phyloP scores from a whole-genome alignment of 2,329 filamentous ascomycete species.

The Xylariaceae sp. region DNA sequence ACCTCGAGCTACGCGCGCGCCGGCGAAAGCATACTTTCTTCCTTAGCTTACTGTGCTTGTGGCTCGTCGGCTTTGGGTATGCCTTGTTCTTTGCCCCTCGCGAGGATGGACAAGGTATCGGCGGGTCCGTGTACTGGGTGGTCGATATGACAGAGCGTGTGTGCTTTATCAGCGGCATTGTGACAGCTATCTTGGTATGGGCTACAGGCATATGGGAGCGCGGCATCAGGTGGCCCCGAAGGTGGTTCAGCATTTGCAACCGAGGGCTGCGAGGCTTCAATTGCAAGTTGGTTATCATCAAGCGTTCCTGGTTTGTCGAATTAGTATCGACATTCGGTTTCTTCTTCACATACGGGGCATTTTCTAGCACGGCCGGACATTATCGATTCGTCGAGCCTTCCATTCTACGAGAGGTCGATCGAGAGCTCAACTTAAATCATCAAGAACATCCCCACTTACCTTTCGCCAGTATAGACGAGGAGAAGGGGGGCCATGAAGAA shows the following conservation, averaged over 20 bases:
- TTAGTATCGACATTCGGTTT: conserved; percentile 68
- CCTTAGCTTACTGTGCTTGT: conserved; percentile 70
- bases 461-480: conserved; percentile 46
- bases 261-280: conserved; percentile 89
- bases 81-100: conserved; percentile 92
- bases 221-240: conserved; percentile 86
- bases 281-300: conserved; percentile 88
- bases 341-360: conserved; percentile 70
- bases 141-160: conserved; percentile 88
- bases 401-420: conserved; percentile 56
- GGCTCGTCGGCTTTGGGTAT: conserved; percentile 83
- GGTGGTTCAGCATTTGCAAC: conserved; percentile 88
- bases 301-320: conserved; percentile 78
- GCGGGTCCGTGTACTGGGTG: conserved; percentile 94
- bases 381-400: conserved; percentile 74
- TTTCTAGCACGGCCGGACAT: conserved; percentile 63
- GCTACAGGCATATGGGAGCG: conserved; percentile 95
- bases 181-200: conserved; percentile 85
- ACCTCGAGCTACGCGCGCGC: conserved; percentile 82
- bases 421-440: conserved; percentile 46
- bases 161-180: conserved; percentile 83
- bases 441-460: conserved; percentile 37
- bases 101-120: conserved; percentile 86
- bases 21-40: conserved; percentile 93
- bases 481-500: conserved; percentile 72